These are phyloP conservation scores for Primulina huaijiensis DNA, from an alignment of 257 asterid species.

Conservation along the genomic window DNA sequence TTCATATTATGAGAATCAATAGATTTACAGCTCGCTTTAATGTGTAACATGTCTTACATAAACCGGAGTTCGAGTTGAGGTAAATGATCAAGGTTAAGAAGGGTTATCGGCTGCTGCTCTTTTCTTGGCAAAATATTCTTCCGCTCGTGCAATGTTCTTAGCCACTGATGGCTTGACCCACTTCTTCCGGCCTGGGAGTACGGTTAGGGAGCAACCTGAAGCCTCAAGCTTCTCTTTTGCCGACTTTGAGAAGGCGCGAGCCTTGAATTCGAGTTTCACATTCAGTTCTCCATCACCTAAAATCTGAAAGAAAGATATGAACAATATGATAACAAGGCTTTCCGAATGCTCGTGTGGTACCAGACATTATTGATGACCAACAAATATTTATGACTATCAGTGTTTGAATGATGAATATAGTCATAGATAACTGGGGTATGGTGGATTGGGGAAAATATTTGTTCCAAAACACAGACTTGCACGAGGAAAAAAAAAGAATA, in stretches of 20 bases:
- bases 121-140: constrained; percentile 83
- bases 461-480: background rate
- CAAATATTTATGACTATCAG: no score
- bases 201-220: constrained; percentile 35
- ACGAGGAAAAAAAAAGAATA: no score
- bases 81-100: constrained; percentile 24
- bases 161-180: constrained; percentile 53
- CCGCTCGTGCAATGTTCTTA: constrained; percentile 41
- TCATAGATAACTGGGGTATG: no score
- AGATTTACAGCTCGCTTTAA: background rate
- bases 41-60: background rate
- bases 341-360: background rate
- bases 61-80: background rate
- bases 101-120: constrained; percentile 44
- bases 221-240: constrained; percentile 73
- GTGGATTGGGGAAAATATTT: background rate
- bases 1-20: background rate
- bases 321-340: background rate
- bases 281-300: constrained; percentile 69
- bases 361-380: background rate
- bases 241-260: constrained; percentile 63
- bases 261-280: constrained; percentile 60
- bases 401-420: no score
- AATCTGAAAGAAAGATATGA: constrained; percentile 37
- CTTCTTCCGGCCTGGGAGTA: constrained; percentile 9